Evolutionary conservation across 768 basidiomycete species (phyloP), one percentile per base, ranked within the genome.

Genomic region (Lactifluus subvellereus): DNA sequence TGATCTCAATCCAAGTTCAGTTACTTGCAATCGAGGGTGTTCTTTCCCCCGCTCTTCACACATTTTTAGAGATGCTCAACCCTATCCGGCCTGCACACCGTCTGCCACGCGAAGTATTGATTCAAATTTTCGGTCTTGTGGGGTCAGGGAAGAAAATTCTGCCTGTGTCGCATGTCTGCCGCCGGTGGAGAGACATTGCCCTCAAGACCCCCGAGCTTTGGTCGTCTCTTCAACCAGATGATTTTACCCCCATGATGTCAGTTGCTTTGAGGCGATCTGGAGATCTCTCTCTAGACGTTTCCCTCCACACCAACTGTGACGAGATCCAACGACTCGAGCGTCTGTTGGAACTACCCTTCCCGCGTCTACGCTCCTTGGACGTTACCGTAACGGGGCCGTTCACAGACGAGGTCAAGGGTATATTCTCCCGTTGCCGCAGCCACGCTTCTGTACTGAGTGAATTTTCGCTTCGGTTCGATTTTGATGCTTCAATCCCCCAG

Each of bases 401-500:
- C 48, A 64, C 52, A 18, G 62, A 64, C 47, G 62, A 64, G 62
- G 62, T 63, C 57, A 63, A 63, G 62, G 61, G 52, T 54, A 54
- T 64, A 48, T 54, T 64, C 62, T 54, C 62, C 32, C 62, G 62
- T 59, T 64, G 62, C 57, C 52, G 52, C 57, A 53, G 47, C 57
- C 52, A 48, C 45, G 62, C 62, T 20, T 43, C 62, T 54, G 47
- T 64, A 59, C 62, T 64, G 52, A 64, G 54, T 54, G 57, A 59
- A 54, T 54, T 64, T 38, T 64, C 62, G 38, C 62, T 64, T 54
- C 57, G 62, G 52, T 64, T 64, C 52, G 62, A 64, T 54, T 64
- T 64, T 38, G 57, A 64, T 37, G 62, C 62, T 27, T 54, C 62
- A 13, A 64, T 59, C 18, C 52, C 57, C 13, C 52, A 64, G 57